Conservation (phyloP, 2,329 filamentous ascomycete species). For the Akanthomyces uredinophilus region DNA sequence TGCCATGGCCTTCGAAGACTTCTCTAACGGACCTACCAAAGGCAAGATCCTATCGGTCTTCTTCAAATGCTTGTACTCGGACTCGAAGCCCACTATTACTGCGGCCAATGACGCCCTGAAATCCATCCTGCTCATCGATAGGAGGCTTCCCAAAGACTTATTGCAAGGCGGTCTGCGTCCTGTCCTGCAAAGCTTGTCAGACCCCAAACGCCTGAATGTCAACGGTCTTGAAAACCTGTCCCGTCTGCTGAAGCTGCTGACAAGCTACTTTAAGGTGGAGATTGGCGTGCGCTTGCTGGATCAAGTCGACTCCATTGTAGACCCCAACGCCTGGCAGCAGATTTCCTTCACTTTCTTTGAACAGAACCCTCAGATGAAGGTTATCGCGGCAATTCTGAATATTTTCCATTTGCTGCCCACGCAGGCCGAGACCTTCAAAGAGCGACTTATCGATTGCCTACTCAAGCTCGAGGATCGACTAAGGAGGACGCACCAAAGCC, state of each 20-base stretch:
- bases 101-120: slow-evolving; percentile 88
- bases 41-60: slow-evolving; percentile 85
- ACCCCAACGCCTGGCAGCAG: slow-evolving; percentile 73
- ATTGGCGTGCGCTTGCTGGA: slow-evolving; percentile 91
- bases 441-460: slow-evolving; percentile 83
- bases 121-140: slow-evolving; percentile 79
- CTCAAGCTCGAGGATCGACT: slow-evolving; percentile 81
- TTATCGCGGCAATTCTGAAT: slow-evolving; percentile 90
- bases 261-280: slow-evolving; percentile 98
- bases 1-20: slow-evolving; percentile 89
- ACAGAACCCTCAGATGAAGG: slow-evolving; percentile 87
- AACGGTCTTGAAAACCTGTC: slow-evolving; percentile 89
- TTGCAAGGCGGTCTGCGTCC: slow-evolving; percentile 90
- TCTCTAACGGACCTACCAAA: slow-evolving; percentile 64
- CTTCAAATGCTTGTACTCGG: slow-evolving; percentile 95
- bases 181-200: slow-evolving; percentile 93
- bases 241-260: slow-evolving; percentile 81
- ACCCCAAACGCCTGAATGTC: slow-evolving; percentile 82
- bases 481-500: slow-evolving; percentile 81
- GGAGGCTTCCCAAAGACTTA: slow-evolving; percentile 90
- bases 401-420: slow-evolving; percentile 95
- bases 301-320: slow-evolving; percentile 86
- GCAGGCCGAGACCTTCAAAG: slow-evolving; percentile 86
- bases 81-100: slow-evolving; percentile 85
- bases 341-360: slow-evolving; percentile 94